Base-by-base conservation (phyloP, 331 rosid species). In the Saraca asoca region DNA sequence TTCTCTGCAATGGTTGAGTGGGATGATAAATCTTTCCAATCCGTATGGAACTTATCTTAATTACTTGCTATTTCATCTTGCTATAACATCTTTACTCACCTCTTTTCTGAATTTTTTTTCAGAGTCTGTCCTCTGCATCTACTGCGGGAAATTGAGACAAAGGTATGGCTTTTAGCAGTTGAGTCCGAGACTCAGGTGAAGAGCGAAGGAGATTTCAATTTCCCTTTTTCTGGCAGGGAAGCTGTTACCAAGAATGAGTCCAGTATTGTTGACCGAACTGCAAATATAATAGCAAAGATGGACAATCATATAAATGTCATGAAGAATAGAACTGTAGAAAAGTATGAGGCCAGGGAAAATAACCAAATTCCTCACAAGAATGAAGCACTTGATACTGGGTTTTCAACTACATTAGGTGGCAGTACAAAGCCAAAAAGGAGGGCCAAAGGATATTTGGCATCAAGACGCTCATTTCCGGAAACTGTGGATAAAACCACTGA, bases 1-100 rank as follows among this genome's bases (percentile, higher is more conserved):
- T 66, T 81, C 98, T 77, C 77, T 93, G 66, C 98, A 90, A 69
- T 93, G 98, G 98, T 84, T 93, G 73, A 93, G 96, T 74, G 98
- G 98, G 83, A 89, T 84, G 94, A 90, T 93, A 54, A 87, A 80
- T 72, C 76, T 84, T 73, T 85, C 90, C 67, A 79, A 74, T 59
- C 94, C 90, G 98, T 93, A 93, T 39, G 96, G 62, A 63, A 54
- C 73, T 59, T 63, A 45, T 67, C 48, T 12, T 56, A 44, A 60
- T 65, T 81, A 19, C 50, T 70, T 44, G 52, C 66, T 61, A 4
- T 74, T 70, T 68, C 33, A 44, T 59, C 68, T 76, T 59, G 53
- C 59, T 65, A 78, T 71, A 11, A 60, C 59, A 62, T 41, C 66
- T 66, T 67, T 71, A 59, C 78, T 88, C 63, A 81, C 69, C 46